Conservation (phyloP, 352 stramenopile species). For the Phytophthora ramorum region DNA sequence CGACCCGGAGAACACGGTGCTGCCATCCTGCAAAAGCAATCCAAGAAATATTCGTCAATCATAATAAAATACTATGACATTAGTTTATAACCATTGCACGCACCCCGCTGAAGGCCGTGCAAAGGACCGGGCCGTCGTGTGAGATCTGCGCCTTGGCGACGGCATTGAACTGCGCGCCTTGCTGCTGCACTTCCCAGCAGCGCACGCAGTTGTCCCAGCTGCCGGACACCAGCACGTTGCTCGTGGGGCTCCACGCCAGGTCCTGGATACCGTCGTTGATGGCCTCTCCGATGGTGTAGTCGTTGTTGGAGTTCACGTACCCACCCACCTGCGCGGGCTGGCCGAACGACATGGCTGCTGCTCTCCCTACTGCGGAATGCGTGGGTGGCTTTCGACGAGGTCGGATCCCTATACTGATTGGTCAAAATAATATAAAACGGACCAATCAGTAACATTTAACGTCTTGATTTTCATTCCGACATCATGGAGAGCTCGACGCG, state of each 20-base stretch:
- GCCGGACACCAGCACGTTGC: constrained; percentile 77
- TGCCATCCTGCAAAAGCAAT: constrained; percentile 81
- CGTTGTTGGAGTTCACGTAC: constrained; percentile 79
- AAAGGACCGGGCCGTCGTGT: constrained; percentile 92
- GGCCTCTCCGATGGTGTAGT: constrained; percentile 74
- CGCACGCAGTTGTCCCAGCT: constrained; percentile 88
- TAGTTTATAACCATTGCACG: constrained; percentile 6
- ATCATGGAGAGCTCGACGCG: constrained; percentile 10
- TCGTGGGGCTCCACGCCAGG: constrained; percentile 76
- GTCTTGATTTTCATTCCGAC: neutral
- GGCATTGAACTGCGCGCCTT: constrained; percentile 74
- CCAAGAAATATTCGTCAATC: neutral
- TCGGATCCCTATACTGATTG: neutral
- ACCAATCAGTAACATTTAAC: too few species aligned
- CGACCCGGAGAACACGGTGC: constrained; percentile 92
- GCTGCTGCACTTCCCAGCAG: constrained; percentile 86
- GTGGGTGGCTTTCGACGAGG: constrained; percentile 14
- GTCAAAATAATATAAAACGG: neutral
- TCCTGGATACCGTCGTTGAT: constrained; percentile 82
- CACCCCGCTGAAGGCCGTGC: constrained; percentile 90
- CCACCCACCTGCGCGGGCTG: constrained; percentile 49
- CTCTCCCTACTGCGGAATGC: constrained; percentile 11
- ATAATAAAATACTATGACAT: neutral
- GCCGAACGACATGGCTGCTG: constrained; percentile 51
- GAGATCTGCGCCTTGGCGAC: constrained; percentile 86